These are phyloP conservation scores for Zychaea mexicana DNA, from an alignment of 371 early-diverging fungal species.

Conservation along the genomic window DNA sequence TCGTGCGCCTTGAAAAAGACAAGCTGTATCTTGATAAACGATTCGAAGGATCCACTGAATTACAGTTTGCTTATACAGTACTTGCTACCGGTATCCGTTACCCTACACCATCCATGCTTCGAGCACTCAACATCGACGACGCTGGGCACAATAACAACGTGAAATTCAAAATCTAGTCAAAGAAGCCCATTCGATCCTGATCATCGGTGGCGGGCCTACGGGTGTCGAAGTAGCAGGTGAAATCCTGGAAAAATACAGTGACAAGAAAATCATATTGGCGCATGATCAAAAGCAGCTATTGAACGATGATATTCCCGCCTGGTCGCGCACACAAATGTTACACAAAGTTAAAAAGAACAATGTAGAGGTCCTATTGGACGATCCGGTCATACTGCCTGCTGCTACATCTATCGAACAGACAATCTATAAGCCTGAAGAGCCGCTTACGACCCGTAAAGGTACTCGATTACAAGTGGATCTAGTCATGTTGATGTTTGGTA, in stretches of 20 bases:
- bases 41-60: conserved; percentile 11
- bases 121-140: conserved; percentile 16
- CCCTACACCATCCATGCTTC: conserved; percentile 23
- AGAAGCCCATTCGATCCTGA: conserved; percentile 46
- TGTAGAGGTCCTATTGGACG: conserved; percentile 52
- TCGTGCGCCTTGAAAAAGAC: conserved; percentile 16
- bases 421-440: conserved; percentile 6
- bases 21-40: conserved; percentile 17
- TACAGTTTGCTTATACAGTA: conserved; percentile 26
- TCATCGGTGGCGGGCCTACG: conserved; percentile 61
- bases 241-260: conserved; percentile 37
- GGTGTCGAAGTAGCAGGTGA: conserved; percentile 63
- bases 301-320: conserved; percentile 18
- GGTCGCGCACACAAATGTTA: conserved; percentile 26
- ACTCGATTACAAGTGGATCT: conserved; percentile 46
- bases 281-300: conserved; percentile 30
- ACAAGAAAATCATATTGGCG: conserved; percentile 55
- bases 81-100: conserved; percentile 32
- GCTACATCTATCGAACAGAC: background rate
- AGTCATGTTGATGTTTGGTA: conserved; percentile 54
- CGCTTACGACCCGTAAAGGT: conserved; percentile 33
- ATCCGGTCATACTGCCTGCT: conserved; percentile 27
- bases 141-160: conserved; percentile 27
- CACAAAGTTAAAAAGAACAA: conserved; percentile 29
- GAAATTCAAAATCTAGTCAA: conserved; percentile 33